Percentiles rank a stretch among this genome's conserved stretches.
These are phyloP conservation scores for Rubia peregrina DNA, from an alignment of 305 asterid species.

Conservation along the genomic window DNA sequence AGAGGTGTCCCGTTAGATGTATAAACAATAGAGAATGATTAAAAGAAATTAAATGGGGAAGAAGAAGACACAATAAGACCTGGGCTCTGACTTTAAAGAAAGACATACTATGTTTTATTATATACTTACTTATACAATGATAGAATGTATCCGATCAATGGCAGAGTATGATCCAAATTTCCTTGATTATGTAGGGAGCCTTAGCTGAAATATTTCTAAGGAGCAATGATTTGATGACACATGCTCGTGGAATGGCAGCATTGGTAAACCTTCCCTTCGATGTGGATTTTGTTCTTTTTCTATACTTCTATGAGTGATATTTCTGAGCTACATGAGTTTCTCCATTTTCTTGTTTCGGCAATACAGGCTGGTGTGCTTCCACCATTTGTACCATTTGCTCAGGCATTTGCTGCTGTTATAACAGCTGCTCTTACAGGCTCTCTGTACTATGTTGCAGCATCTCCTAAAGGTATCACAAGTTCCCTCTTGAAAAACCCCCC, in stretches of 20 bases:
- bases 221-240: conserved; percentile 55
- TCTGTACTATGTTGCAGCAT: conserved; percentile 76
- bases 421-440: conserved; percentile 95
- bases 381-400: conserved; percentile 96
- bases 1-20: too few species aligned
- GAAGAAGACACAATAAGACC: background rate
- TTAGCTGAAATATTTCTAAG: conserved; percentile 67
- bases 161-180: background rate
- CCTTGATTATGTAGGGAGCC: conserved; percentile 53
- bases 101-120: too few species aligned
- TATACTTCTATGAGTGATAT: background rate
- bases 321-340: background rate
- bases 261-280: conserved; percentile 36
- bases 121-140: background rate
- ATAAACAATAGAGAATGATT: background rate
- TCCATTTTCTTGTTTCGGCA: background rate
- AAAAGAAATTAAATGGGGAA: background rate
- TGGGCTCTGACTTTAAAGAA: background rate
- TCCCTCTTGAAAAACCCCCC: background rate
- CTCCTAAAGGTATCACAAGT: conserved; percentile 62
- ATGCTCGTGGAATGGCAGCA: conserved; percentile 85
- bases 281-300: background rate
- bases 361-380: conserved; percentile 83
- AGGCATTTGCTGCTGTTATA: conserved; percentile 87
- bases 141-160: background rate